Base-by-base conservation (phyloP, 768 basidiomycete genomes). In the Lentinula aciculospora region DNA sequence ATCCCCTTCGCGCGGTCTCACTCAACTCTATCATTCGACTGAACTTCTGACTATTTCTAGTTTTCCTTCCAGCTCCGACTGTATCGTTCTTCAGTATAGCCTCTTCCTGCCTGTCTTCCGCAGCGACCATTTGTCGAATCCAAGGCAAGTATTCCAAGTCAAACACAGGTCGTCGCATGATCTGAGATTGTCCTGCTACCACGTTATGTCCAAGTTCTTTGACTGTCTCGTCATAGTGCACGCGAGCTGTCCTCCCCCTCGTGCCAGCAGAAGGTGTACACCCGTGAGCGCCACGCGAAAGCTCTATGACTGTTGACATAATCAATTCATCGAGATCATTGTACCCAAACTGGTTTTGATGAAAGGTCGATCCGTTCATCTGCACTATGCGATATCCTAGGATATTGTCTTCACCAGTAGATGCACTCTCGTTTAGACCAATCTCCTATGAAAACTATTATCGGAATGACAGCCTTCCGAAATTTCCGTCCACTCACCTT, bases 91-190 rank as follows among this genome's bases (percentile, higher is more conserved):
- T 50, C 32, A 50, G 17, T 36, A 53, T 15, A 37, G 49, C 58
- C 59, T 56, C 69, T 60, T 77, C 84, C 64, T 74, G 63, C 63
- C 58, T 69, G 60, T 93, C 91, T 61, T 96, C 93, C 36, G 72
- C 78, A 27, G 58, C 69, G 39, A 89, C 82, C 68, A 95, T 88
- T 59, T 72, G 65, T 58, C 85, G 75, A 49, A 92, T 72, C 70
- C 78, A 81, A 31, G 92, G 87, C 62, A 82, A 71, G 70, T 91
- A 89, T 48, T 95, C 89, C 65, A 86, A 67, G 64, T 81, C 78
- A 58, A 88, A 69, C 37, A 72, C 71, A 19, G 66, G 65, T 48
- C 78, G 73, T 12, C 79, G 76, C 65, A 81, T 71, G 42, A 76
- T 59, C 55, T 78, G 71, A 59, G 57, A 45, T 28, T 71, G 67